Base-by-base conservation (phyloP, 805 yeast genomes). In the Ogataea paraovalis region DNA sequence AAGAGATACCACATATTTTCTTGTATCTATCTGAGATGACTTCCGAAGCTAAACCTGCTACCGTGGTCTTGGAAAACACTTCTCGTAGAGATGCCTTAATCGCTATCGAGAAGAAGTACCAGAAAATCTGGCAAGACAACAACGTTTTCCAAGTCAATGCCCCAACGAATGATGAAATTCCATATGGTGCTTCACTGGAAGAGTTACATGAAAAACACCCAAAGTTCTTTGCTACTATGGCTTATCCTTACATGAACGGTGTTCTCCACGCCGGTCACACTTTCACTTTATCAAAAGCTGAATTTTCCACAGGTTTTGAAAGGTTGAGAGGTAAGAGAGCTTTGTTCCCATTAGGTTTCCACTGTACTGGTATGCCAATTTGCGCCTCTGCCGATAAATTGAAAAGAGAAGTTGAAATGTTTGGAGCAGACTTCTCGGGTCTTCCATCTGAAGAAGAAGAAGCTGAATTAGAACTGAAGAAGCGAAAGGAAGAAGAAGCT, bases 361-460 rank as follows among this genome's bases (percentile, higher is more conserved):
- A 94, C 71, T 94, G 99, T 79, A 94, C 99, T 32, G 99, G 99
- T 76, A 86, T 94, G 97, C 98, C 99, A 46, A 94, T 94, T 67
- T 77, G 82, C 65, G 92, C 98, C 25, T 79, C 96, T 61, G 98
- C 99, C 43, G 99, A 92, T 71, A 92, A 94, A 71, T 78, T 94
- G 64, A 81, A 80, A 64, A 83, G 99, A 68, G 99, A 94, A 74
- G 75, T 91, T 49, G 97, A 94, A 71, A 67, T 79, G 67, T 94
- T 94, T 65, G 99, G 99, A 45, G 74, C 70, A 16, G 90, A 88
- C 61, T 94, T 87, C 60, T 69, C 78, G 3, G 81, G 82, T 16
- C 84, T 71, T 30, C 89, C 90, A 50, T 73, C 74, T 27, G 85
- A 79, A 38, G 85, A 73, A 3, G 85, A 75, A 42, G 87, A 76